phyloP scores from a whole-genome alignment of 1,139 yeast genomes.

The Hemisphaericaspora lyxosophila region DNA sequence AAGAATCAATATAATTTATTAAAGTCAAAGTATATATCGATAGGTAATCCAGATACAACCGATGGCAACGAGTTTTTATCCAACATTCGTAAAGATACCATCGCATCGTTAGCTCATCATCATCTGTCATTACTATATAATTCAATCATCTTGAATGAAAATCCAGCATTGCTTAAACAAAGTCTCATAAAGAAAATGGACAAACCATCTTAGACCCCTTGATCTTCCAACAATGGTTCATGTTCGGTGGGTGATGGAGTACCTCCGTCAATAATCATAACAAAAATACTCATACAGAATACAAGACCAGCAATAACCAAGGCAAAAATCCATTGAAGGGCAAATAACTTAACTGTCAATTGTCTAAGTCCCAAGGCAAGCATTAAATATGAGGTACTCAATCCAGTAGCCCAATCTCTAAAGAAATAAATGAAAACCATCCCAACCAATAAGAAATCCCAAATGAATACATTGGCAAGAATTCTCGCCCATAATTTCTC shows the following conservation, averaged over 20 bases:
- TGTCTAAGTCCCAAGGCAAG: slow-evolving; percentile 73
- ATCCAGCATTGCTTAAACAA: slow-evolving; percentile 48
- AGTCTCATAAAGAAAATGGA: slow-evolving; percentile 64
- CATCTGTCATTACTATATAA: slow-evolving; percentile 63
- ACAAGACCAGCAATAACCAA: slow-evolving; percentile 59
- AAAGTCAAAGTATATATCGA: slow-evolving; percentile 64
- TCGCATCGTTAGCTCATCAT: slow-evolving; percentile 70
- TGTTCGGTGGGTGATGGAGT: slow-evolving; percentile 16
- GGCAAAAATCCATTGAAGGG: slow-evolving; percentile 85
- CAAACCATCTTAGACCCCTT: slow-evolving; percentile 8
- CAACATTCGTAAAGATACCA: slow-evolving; percentile 73
- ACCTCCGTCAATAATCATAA: slow-evolving; percentile 32
- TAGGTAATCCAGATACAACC: slow-evolving; percentile 71
- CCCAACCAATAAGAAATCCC: slow-evolving; percentile 76
- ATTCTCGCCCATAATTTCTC: slow-evolving; percentile 64
- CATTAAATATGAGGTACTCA: slow-evolving; percentile 54
- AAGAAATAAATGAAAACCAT: slow-evolving; percentile 53
- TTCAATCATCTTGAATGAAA: slow-evolving; percentile 60
- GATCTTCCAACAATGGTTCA: slow-evolving; percentile 29
- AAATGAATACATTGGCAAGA: slow-evolving; percentile 68
- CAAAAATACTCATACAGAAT: slow-evolving; percentile 47
- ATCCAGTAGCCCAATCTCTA: slow-evolving; percentile 72
- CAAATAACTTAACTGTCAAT: slow-evolving; percentile 63
- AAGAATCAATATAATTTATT: slow-evolving; percentile 60
- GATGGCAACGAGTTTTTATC: slow-evolving; percentile 37